These are phyloP conservation scores for Dactylellina cionopaga DNA, from an alignment of 2,329 filamentous ascomycete species.

Conservation along the genomic window DNA sequence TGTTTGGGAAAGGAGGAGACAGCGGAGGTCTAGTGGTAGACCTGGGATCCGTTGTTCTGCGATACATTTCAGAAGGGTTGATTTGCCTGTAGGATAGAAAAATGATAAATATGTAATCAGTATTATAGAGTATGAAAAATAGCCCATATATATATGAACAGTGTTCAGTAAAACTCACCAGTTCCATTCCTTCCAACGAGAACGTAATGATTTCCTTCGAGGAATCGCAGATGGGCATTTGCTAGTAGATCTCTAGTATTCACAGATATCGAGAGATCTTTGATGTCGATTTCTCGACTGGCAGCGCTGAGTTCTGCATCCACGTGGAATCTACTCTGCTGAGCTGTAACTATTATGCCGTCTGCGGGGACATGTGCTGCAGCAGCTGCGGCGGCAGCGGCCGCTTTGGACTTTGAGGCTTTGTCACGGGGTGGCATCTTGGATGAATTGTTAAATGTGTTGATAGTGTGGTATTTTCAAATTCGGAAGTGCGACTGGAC, in stretches of 20 bases:
- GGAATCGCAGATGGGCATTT: slow-evolving; percentile 75
- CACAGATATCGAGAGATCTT: slow-evolving; percentile 77
- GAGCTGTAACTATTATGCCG: slow-evolving; percentile 70
- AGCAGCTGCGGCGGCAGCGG: slow-evolving; percentile 12
- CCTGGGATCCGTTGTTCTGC: slow-evolving; percentile 81
- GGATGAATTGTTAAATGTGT: neutral
- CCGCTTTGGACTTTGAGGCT: neutral
- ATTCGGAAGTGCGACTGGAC: slow-evolving; percentile 11
- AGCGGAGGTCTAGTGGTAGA: slow-evolving; percentile 72
- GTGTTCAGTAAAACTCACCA: slow-evolving; percentile 68
- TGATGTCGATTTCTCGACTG: slow-evolving; percentile 70
- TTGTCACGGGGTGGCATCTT: neutral
- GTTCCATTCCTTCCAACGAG: slow-evolving; percentile 82
- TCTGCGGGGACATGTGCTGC: slow-evolving; percentile 16
- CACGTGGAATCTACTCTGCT: slow-evolving; percentile 74
- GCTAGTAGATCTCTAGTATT: slow-evolving; percentile 70
- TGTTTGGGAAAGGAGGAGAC: slow-evolving; percentile 77
- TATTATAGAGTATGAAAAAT: too few relatives aligned
- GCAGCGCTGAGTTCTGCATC: slow-evolving; percentile 55
- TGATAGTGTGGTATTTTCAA: slow-evolving; percentile 24
- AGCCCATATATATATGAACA: neutral
- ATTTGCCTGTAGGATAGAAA: slow-evolving; percentile 41
- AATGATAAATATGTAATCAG: too few relatives aligned
- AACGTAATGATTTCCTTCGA: slow-evolving; percentile 78
- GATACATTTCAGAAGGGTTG: slow-evolving; percentile 76